Evolutionary conservation across 225 moss, liverwort and hornwort species (phyloP).

Genomic region (Pleurozium schreberi): DNA sequence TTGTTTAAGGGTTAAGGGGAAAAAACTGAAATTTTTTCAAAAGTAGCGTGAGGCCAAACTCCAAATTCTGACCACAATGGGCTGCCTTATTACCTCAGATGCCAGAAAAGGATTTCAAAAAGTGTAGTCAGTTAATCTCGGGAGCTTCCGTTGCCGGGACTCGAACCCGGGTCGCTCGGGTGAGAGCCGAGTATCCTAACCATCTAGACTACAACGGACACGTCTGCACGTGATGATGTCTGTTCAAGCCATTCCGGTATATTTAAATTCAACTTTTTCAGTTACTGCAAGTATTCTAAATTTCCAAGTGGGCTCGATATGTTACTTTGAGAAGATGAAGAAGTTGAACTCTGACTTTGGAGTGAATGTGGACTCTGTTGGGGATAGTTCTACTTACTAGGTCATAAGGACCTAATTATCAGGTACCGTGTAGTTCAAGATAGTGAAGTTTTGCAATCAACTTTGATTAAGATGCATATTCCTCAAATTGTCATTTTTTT

Average conservation of each 20-base stretch:
- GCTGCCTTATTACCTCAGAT: no score
- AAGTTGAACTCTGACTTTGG: no score
- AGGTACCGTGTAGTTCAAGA: no score
- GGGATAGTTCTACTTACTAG: neutral
- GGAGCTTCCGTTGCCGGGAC: slow-evolving; percentile 13
- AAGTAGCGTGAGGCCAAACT: no score
- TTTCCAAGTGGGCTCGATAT: neutral
- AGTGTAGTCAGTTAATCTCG: neutral
- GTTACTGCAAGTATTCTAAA: neutral
- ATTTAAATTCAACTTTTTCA: neutral
- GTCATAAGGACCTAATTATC: neutral
- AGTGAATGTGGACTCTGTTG: neutral
- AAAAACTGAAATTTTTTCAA: no score
- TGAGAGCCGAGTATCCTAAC: slow-evolving; percentile 8
- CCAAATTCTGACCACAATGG: no score
- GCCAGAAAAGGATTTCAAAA: no score
- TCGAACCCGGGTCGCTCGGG: slow-evolving; percentile 12
- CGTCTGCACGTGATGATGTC: neutral
- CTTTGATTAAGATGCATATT: no score
- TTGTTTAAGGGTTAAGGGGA: no score
- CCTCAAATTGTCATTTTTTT: no score
- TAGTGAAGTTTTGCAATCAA: neutral
- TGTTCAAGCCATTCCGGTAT: fast-evolving
- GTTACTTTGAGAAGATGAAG: neutral
- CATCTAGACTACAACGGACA: slow-evolving; percentile 16